phyloP scores from a whole-genome alignment of 768 basidiomycete genomes.

The Mycena venus region DNA sequence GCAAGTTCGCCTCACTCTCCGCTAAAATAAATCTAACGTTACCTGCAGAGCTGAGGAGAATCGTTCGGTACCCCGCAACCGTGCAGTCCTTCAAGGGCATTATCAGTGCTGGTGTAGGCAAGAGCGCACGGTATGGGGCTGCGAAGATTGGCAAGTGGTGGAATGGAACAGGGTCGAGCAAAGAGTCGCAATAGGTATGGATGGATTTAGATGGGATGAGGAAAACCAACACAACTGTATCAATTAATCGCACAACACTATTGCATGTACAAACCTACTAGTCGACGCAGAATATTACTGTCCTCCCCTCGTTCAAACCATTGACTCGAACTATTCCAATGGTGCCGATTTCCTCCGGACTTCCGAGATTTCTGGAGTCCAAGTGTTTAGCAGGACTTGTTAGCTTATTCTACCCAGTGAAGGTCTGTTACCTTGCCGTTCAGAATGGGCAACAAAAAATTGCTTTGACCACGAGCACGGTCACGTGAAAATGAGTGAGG shows the following conservation, averaged over 20 bases:
- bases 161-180: constrained; percentile 48
- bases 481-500: too few species aligned
- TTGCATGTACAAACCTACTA: constrained; percentile 6
- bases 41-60: constrained; percentile 74
- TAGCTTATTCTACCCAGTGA: too few species aligned
- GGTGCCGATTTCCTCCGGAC: too few species aligned
- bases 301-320: not conserved
- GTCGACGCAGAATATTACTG: not conserved
- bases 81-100: constrained; percentile 90
- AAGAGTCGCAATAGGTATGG: not conserved
- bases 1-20: constrained; percentile 49
- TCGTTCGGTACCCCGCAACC: constrained; percentile 88
- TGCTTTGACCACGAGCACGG: too few species aligned
- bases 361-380: too few species aligned
- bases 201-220: constrained; percentile 20
- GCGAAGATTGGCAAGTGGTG: constrained; percentile 93
- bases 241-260: constrained; percentile 23
- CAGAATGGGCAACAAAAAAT: too few species aligned
- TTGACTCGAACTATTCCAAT: too few species aligned
- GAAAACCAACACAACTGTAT: constrained; percentile 27
- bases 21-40: not conserved
- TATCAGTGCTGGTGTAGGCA: constrained; percentile 83
- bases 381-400: too few species aligned
- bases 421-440: too few species aligned
- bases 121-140: constrained; percentile 80